phyloP scores from a whole-genome alignment of 768 basidiomycete genomes.

The Pleurotus giganteus region DNA sequence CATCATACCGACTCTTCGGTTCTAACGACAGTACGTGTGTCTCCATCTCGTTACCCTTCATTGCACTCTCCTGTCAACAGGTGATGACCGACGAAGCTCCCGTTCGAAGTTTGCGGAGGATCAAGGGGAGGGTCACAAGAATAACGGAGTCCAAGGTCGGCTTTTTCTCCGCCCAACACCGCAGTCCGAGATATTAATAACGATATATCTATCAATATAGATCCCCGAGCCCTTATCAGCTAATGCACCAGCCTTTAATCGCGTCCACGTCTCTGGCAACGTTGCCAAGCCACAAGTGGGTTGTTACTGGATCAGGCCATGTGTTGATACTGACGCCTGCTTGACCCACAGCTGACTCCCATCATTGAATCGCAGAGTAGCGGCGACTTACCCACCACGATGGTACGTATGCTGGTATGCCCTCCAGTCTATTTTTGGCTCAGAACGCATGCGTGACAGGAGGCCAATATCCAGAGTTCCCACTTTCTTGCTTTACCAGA shows the following conservation, averaged over 20 bases:
- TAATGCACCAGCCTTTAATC: too few relatives aligned
- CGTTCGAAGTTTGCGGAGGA: slow-evolving; percentile 1
- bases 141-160: not conserved
- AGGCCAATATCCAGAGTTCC: not conserved
- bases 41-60: not conserved
- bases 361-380: not conserved
- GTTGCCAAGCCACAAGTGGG: too few relatives aligned
- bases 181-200: not conserved
- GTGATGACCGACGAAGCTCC: not conserved
- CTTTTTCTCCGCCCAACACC: not conserved
- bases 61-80: not conserved
- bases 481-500: not conserved
- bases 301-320: not conserved
- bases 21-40: not conserved
- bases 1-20: not conserved
- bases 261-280: too few relatives aligned
- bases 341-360: not conserved
- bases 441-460: not conserved
- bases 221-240: too few relatives aligned
- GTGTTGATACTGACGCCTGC: not conserved
- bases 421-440: not conserved
- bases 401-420: not conserved
- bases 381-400: not conserved
- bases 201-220: not conserved
- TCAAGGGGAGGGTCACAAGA: slow-evolving; percentile 7